phyloP scores from a whole-genome alignment of 1,284 basidiomycete species.

The Sanghuangporus sanghuang region DNA sequence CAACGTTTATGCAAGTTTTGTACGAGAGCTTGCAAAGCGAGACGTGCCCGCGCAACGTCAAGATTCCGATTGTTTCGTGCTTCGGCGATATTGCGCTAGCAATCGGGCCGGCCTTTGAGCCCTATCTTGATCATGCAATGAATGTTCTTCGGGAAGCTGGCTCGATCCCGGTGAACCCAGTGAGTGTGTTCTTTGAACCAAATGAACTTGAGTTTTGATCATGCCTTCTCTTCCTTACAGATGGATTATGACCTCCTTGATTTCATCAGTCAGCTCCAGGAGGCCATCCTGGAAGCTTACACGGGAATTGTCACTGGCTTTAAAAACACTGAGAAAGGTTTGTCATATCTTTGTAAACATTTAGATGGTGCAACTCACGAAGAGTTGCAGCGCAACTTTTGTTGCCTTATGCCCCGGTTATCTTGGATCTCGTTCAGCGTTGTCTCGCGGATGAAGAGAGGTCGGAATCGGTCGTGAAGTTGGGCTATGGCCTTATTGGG shows the following conservation, averaged over 20 bases:
- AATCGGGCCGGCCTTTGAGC: conserved; percentile 82
- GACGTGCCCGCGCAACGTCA: conserved; percentile 89
- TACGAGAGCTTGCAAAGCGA: conserved; percentile 92
- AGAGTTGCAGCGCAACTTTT: conserved; percentile 51
- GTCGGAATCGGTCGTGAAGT: conserved; percentile 72
- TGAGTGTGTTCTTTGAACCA: conserved; percentile 35
- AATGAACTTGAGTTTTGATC: neutral
- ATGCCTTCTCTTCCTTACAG: conserved; percentile 31
- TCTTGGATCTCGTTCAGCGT: conserved; percentile 80
- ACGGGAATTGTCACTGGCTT: conserved; percentile 91
- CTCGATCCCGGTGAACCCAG: conserved; percentile 78
- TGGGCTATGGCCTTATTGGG: conserved; percentile 83
- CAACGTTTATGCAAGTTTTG: conserved; percentile 86
- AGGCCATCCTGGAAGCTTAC: conserved; percentile 96
- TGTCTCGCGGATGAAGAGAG: conserved; percentile 82
- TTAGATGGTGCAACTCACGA: conserved; percentile 1
- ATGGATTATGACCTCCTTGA: conserved; percentile 88
- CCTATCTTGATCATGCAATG: conserved; percentile 90
- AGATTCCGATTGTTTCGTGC: conserved; percentile 91
- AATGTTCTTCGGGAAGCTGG: conserved; percentile 89
- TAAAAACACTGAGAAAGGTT: conserved; percentile 78
- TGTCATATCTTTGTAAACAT: conserved; percentile 18
- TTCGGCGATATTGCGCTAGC: conserved; percentile 98
- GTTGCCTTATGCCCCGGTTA: conserved; percentile 58
- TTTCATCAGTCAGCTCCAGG: conserved; percentile 87